Conservation (phyloP, 495 filamentous ascomycete genomes). For the Aspergillus sclerotioniger region DNA sequence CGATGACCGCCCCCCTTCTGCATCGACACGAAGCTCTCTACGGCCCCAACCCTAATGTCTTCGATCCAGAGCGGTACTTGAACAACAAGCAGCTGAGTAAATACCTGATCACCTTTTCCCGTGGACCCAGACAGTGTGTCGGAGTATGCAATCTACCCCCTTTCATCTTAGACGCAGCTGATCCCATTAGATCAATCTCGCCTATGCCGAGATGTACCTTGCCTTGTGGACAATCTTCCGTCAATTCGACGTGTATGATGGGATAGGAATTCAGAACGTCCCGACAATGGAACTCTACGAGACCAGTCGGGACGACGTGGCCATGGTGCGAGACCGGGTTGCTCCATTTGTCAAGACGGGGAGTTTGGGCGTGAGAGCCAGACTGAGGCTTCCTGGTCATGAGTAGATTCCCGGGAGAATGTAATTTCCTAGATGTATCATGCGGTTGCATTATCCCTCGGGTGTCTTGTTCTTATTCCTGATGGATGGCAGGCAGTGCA, state of each 20-base stretch:
- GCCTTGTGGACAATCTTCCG: background rate
- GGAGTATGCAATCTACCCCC: background rate
- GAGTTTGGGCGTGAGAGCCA: background rate
- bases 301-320: background rate
- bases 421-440: too few species aligned
- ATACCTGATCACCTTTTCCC: background rate
- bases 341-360: background rate
- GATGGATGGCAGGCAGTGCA: too few species aligned
- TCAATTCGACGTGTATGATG: background rate
- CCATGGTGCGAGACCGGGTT: background rate
- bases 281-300: background rate
- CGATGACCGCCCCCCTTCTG: background rate
- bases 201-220: background rate
- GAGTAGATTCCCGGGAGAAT: too few species aligned
- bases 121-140: background rate
- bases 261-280: background rate
- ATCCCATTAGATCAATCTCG: background rate
- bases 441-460: too few species aligned
- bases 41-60: background rate
- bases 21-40: background rate
- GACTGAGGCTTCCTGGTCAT: background rate
- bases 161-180: background rate
- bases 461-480: too few species aligned
- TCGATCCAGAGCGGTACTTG: background rate
- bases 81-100: background rate